Base-by-base conservation (phyloP, 2,329 filamentous ascomycete genomes). In the Sclerotiophoma versabilis region DNA sequence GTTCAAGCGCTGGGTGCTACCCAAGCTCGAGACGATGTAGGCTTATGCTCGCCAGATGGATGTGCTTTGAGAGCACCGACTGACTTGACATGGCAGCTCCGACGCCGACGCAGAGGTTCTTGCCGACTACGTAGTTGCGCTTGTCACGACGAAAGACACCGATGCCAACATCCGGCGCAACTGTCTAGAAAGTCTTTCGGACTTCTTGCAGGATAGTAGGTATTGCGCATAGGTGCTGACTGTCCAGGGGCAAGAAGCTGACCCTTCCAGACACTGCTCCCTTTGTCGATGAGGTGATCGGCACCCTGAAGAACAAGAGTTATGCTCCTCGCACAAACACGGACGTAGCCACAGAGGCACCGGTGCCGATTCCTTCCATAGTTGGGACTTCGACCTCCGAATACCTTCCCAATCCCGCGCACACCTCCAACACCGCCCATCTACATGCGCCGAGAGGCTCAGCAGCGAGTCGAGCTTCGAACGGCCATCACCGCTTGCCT, bases 61-160 rank as follows among this genome's bases (percentile, higher is more conserved):
- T 37, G 23, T n/a, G n/a, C n/a, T 3, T 38, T 19, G 22, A 38
- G 20, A 14, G 14, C n/a, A 29, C 23, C 19, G 22, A 47, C 41
- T 54, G 29, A 54, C 45, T 23, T 14, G 19, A 60, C 46, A 30
- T 25, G 4, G 11, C 43, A 91, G 89, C 47, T 91, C 89, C 23
- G 90, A 93, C 67, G 90, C 89, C 44, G 91, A 95, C 71, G 84
- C 87, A 26, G 90, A 92, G 67, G 89, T 93, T 5, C 85, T 95
- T 3, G 90, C 90, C 39, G 91, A 95, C 65, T 95, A 93, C 71
- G 88, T 93, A n/a, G 81, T 93, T 57, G 90, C 89, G 6, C 83
- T 95, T 17, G 77, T 93, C 38, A 84, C 85, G 49, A 87, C 89
- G 57, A 57, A 65, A 38, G 88, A 87, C 57, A 81, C 85, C 44